phyloP scores from a whole-genome alignment of 2,329 filamentous ascomycete genomes.

The Pseudocercospora musae region DNA sequence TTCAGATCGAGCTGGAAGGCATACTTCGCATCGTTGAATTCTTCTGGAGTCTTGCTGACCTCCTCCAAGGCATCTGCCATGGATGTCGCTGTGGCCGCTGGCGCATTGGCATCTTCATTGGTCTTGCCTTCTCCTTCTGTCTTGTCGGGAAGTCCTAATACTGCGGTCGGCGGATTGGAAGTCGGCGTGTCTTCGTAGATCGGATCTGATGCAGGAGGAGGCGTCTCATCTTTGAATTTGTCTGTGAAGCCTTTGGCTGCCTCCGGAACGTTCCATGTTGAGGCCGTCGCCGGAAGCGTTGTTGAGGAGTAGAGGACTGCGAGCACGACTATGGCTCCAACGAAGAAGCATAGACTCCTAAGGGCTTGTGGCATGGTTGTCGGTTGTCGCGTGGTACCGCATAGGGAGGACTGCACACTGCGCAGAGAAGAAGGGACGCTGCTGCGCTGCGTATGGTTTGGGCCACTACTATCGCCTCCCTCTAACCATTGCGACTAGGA shows the following conservation, averaged over 20 bases:
- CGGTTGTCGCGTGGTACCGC: neutral
- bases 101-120: conserved; percentile 3
- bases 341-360: conserved; percentile 10
- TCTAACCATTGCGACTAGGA: neutral
- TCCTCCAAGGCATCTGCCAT: conserved; percentile 13
- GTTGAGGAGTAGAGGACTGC: conserved; percentile 17
- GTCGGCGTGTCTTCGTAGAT: conserved; percentile 9
- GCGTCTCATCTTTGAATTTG: conserved; percentile 13
- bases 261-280: conserved; percentile 14
- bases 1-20: conserved; percentile 17
- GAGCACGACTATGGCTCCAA: conserved; percentile 12
- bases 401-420: neutral
- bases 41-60: conserved; percentile 6
- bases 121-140: conserved; percentile 6
- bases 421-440: neutral
- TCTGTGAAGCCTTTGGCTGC: conserved; percentile 14
- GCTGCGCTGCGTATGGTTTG: neutral
- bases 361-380: neutral
- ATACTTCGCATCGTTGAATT: conserved; percentile 20
- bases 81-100: neutral
- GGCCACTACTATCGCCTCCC: neutral
- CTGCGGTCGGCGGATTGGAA: conserved; percentile 13
- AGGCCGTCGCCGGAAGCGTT: conserved; percentile 12
- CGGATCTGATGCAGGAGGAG: conserved; percentile 10
- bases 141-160: conserved; percentile 12